Evolutionary conservation across 768 basidiomycete species (phyloP).

Genomic region (Podaxis sp.): DNA sequence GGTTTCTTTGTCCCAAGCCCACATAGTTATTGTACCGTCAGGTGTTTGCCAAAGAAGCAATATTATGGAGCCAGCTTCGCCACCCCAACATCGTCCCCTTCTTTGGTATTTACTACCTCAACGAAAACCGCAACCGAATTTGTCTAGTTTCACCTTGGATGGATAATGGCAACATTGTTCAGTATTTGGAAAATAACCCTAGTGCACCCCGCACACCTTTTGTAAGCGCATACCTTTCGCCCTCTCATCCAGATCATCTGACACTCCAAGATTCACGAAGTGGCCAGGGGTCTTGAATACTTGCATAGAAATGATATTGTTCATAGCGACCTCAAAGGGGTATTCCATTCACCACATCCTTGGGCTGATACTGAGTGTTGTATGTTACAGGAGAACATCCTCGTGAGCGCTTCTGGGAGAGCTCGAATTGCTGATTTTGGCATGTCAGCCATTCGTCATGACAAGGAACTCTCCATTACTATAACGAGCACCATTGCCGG

Average conservation of each 20-base stretch:
- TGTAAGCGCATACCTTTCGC: background rate
- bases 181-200: background rate
- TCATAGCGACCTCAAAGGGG: constrained; percentile 20
- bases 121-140: background rate
- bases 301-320: constrained; percentile 16
- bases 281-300: constrained; percentile 13
- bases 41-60: background rate
- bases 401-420: constrained; percentile 1
- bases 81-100: background rate
- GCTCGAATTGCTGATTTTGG: constrained; percentile 19
- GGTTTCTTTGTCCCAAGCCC: too few species aligned
- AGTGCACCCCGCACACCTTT: background rate
- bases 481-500: constrained; percentile 30
- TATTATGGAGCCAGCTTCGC: background rate
- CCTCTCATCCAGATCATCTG: background rate
- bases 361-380: background rate
- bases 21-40: too few species aligned
- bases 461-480: background rate
- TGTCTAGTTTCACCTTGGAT: constrained; percentile 18
- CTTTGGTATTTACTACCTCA: background rate
- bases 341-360: background rate
- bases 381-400: constrained; percentile 14
- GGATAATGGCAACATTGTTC: constrained; percentile 13
- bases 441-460: constrained; percentile 4
- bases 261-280: constrained; percentile 7